These are phyloP conservation scores for Neurospora cerealis DNA, from an alignment of 495 filamentous ascomycete genomes.

Conservation along the genomic window DNA sequence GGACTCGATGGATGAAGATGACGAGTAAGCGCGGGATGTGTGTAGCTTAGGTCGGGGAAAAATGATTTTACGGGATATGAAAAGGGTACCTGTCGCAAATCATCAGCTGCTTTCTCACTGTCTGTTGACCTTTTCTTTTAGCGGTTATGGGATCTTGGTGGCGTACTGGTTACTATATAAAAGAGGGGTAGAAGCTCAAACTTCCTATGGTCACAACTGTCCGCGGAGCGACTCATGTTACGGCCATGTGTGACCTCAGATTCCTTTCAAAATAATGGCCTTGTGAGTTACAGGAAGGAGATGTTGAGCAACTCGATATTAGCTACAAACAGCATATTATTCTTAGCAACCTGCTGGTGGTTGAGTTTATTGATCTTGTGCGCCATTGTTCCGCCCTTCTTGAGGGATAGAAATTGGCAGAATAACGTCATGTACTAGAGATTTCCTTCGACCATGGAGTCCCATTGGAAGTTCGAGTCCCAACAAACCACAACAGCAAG, in stretches of 20 bases:
- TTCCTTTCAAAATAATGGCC: neutral
- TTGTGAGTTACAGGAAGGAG: neutral
- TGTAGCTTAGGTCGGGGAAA: neutral
- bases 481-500: neutral
- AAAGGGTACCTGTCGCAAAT: neutral
- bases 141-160: neutral
- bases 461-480: neutral
- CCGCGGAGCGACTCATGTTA: neutral
- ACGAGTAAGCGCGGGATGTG: conserved; percentile 8
- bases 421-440: neutral
- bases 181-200: neutral
- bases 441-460: neutral
- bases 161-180: neutral
- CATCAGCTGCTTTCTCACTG: neutral
- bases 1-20: conserved; percentile 90
- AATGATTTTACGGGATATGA: neutral
- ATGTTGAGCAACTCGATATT: neutral
- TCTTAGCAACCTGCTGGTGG: neutral
- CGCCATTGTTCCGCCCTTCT: neutral
- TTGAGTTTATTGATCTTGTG: neutral
- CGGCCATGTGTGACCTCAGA: neutral
- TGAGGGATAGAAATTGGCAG: neutral
- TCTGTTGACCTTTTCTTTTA: neutral
- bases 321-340: neutral
- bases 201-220: neutral